Evolutionary conservation across 192 early-diverging fungal species (phyloP), one percentile per base, ranked within the genome.

Genomic region (Backusella westeae): DNA sequence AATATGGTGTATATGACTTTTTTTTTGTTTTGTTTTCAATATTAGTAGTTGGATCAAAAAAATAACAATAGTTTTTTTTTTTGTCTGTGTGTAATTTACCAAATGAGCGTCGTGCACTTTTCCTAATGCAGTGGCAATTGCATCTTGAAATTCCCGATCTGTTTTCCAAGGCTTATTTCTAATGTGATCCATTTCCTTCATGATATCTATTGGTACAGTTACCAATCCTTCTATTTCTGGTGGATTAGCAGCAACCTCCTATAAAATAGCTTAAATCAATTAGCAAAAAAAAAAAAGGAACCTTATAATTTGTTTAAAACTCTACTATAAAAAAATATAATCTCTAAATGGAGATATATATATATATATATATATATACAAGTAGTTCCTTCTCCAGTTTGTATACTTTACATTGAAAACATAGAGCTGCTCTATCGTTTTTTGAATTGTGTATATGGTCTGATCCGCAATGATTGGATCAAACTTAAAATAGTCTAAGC

Each of bases 101-200:
- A 80, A 38, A 53, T 80, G 79, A 42, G 79, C 75, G 52, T 80
- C 79, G 44, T 80, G 79, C 32, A 80, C 79, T 42, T 80, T 80
- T 26, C 76, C 79, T 32, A 80, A 65, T 39, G 76, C 36, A 19
- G 76, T 38, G 4, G 79, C 74, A 76, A 80, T 44, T 35, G 75
- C 74, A 52, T 80, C 79, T 46, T 80, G 79, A 75, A 80, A 80
- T 69, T 63, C 75, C 38, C 70, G 69, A 69, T 80, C 79, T 8
- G 79, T 73, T 36, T 72, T 49, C 79, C 79, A 80, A 12, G 75
- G 29, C n/a, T 53, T 46, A n/a, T 69, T 69, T 49, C 69, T 38
- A 67, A 80, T 80, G 15, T 59, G 69, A 52, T 75, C 46, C 21
- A 80, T 56, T 12, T 65, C 74, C 4, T 76, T 52, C 32, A 36